phyloP scores from a whole-genome alignment of 306 rosid species.

The Myrica gale region DNA sequence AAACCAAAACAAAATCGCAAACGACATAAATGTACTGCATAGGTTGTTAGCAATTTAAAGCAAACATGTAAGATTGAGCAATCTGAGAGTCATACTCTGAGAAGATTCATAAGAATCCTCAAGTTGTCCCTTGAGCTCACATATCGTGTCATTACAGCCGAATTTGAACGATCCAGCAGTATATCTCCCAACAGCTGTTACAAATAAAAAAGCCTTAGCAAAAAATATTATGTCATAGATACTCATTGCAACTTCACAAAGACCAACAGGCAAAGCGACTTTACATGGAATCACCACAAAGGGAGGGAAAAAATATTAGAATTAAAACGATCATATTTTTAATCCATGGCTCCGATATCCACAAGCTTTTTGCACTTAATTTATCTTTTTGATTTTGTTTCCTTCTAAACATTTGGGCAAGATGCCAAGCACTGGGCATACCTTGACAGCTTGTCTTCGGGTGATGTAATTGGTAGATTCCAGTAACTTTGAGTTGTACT shows the following conservation, averaged over 20 bases:
- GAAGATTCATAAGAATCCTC: slow-evolving; percentile 96
- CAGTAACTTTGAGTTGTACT: slow-evolving; percentile 85
- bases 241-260: slow-evolving; percentile 15
- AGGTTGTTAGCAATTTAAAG: neutral
- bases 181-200: slow-evolving; percentile 93
- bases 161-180: slow-evolving; percentile 89
- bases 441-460: slow-evolving; percentile 98
- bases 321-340: slow-evolving; percentile 14
- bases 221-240: slow-evolving; percentile 13
- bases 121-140: slow-evolving; percentile 98
- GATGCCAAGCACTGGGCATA: slow-evolving; percentile 30
- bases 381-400: neutral
- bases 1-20: neutral
- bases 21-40: neutral
- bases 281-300: neutral
- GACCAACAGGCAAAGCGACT: neutral
- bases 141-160: slow-evolving; percentile 91
- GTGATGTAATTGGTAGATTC: slow-evolving; percentile 95
- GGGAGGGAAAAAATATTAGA: neutral
- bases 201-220: slow-evolving; percentile 35
- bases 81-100: slow-evolving; percentile 58
- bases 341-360: slow-evolving; percentile 14
- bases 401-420: slow-evolving; percentile 4
- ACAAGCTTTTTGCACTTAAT: slow-evolving; percentile 17
- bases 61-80: slow-evolving; percentile 23